These are phyloP conservation scores for Fusarium tanahbumbuense DNA, from an alignment of 2,329 filamentous ascomycete species.

Conservation along the genomic window DNA sequence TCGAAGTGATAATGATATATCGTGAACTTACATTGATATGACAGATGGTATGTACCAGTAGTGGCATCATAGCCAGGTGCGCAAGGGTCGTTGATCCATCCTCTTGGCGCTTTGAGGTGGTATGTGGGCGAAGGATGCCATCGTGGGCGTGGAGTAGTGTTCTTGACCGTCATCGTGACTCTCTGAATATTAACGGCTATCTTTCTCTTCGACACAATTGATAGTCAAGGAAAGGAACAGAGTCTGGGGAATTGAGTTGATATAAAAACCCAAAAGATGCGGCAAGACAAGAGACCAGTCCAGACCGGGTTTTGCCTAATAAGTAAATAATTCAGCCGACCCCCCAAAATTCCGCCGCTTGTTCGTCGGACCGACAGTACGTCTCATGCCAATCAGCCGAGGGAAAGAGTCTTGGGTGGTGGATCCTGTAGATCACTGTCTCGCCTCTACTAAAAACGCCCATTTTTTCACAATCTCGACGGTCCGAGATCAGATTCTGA, in stretches of 20 bases:
- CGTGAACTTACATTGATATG: conserved; percentile 40
- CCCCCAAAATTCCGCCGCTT: conserved; percentile 16
- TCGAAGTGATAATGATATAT: neutral
- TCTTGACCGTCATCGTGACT: conserved; percentile 24
- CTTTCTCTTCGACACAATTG: neutral
- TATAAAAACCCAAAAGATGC: neutral
- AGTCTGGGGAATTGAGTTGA: neutral
- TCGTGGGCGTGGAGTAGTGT: conserved; percentile 7
- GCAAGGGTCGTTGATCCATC: conserved; percentile 44
- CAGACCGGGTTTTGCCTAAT: conserved; percentile 32
- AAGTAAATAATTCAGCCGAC: conserved; percentile 38
- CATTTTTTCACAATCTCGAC: neutral
- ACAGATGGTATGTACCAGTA: conserved; percentile 42
- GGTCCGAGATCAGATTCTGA: conserved; percentile 8
- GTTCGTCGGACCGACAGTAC: conserved; percentile 33
- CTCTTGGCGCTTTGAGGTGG: conserved; percentile 39
- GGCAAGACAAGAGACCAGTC: neutral
- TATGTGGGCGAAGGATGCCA: conserved; percentile 38
- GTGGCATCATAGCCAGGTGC: conserved; percentile 38
- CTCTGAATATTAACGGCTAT: too few relatives aligned
- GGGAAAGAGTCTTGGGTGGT: conserved; percentile 5
- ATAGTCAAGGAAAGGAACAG: fast-evolving
- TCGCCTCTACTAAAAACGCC: conserved; percentile 7
- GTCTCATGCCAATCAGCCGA: conserved; percentile 22
- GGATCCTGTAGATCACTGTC: conserved; percentile 14